phyloP scores from a whole-genome alignment of 305 asterid genomes.

The Plantago lanceolata region DNA sequence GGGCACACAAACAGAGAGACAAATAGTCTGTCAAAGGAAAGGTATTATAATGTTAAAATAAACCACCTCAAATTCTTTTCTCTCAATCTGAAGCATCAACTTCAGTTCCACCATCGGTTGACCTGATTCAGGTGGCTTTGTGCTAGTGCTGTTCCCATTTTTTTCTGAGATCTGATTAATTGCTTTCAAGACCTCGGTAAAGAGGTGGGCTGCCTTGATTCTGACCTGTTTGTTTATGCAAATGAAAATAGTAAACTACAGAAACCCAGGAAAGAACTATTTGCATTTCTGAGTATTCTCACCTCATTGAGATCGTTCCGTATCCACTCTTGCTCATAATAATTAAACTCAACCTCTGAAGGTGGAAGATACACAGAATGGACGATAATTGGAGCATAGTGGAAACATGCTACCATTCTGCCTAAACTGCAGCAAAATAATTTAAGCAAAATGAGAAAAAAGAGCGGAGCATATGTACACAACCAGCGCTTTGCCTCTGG shows the following conservation, averaged over 20 bases:
- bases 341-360: conserved; percentile 56
- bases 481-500: background rate
- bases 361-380: conserved; percentile 78
- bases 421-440: conserved; percentile 56
- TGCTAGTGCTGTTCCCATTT: conserved; percentile 28
- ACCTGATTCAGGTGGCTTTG: conserved; percentile 34
- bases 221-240: conserved; percentile 41
- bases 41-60: conserved; percentile 16
- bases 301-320: conserved; percentile 64
- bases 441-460: conserved; percentile 20
- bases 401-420: conserved; percentile 76
- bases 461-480: background rate
- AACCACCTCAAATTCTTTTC: conserved; percentile 67
- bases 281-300: conserved; percentile 15
- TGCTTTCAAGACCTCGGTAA: conserved; percentile 52
- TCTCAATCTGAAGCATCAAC: conserved; percentile 54
- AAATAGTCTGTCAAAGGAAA: conserved; percentile 16
- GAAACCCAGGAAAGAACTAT: conserved; percentile 24
- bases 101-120: conserved; percentile 54
- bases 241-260: conserved; percentile 24
- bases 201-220: conserved; percentile 45
- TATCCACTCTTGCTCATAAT: conserved; percentile 64
- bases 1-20: background rate
- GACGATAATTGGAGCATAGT: conserved; percentile 68
- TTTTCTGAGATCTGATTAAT: conserved; percentile 48